phyloP scores from a whole-genome alignment of 257 asterid genomes.

The Petunia secreta region DNA sequence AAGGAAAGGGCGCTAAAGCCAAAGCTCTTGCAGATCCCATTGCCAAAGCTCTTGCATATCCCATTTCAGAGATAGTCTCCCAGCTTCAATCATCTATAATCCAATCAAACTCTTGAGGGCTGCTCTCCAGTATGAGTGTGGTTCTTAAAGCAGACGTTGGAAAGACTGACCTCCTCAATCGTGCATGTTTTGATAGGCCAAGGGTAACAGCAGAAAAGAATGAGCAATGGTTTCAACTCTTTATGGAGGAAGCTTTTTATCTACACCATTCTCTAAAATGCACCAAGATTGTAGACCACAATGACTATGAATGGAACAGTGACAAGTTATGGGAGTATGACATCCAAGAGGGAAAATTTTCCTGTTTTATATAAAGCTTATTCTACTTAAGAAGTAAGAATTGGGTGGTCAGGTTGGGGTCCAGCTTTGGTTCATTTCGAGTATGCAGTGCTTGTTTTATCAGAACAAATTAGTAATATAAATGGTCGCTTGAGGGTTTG shows the following conservation, averaged over 20 bases:
- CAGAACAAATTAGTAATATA: conserved; percentile 28
- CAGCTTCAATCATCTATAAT: conserved; percentile 55
- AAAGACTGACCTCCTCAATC: conserved; percentile 58
- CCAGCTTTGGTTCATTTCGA: conserved; percentile 83
- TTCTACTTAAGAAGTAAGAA: conserved; percentile 67
- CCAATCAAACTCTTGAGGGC: conserved; percentile 52
- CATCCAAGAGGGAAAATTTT: conserved; percentile 45
- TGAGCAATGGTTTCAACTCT: conserved; percentile 66
- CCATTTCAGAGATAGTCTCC: conserved; percentile 48
- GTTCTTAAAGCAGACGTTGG: conserved; percentile 57
- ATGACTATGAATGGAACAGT: conserved; percentile 33
- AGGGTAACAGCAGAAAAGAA: conserved; percentile 48
- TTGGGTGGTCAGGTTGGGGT: conserved; percentile 76
- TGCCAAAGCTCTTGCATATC: conserved; percentile 27
- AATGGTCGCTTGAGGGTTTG: conserved; percentile 66
- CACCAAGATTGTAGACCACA: conserved; percentile 50
- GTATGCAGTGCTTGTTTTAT: conserved; percentile 64
- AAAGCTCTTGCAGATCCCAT: conserved; percentile 38
- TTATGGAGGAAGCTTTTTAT: conserved; percentile 74
- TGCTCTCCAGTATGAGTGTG: conserved; percentile 50
- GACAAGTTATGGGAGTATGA: conserved; percentile 59
- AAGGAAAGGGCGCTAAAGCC: conserved; percentile 43
- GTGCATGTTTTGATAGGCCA: conserved; percentile 68
- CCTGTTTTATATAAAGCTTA: conserved; percentile 52
- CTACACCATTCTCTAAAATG: conserved; percentile 51